Percentiles rank a stretch among this genome's conserved stretches.
These are phyloP conservation scores for Chrysanthemum lavandulifolium DNA, from an alignment of 129 eudicot genomes.

Conservation along the genomic window DNA sequence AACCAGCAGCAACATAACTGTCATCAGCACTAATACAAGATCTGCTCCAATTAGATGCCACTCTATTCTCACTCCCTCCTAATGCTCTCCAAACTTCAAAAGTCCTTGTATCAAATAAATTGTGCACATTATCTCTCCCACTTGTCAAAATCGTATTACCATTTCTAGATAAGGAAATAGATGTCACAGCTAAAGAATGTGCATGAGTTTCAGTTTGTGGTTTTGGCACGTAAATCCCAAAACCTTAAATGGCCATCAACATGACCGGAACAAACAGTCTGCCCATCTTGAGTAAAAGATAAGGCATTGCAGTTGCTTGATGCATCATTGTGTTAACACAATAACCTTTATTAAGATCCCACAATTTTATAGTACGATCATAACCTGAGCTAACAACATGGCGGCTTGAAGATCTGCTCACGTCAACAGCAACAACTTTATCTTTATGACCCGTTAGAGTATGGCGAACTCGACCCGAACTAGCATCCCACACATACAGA, in stretches of 20 bases:
- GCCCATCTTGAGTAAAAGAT: slow-evolving; percentile 78
- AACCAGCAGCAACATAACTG: slow-evolving; percentile 87
- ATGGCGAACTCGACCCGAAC: slow-evolving; percentile 71
- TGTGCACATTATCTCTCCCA: slow-evolving; percentile 91
- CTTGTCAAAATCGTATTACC: slow-evolving; percentile 80
- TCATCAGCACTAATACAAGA: slow-evolving; percentile 95
- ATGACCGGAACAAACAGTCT: slow-evolving; percentile 89
- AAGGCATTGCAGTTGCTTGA: slow-evolving; percentile 81
- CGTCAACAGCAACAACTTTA: slow-evolving; percentile 93
- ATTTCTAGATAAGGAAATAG: slow-evolving; percentile 73
- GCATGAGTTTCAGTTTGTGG: slow-evolving; percentile 82
- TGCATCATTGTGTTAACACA: slow-evolving; percentile 70
- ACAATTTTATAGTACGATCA: slow-evolving; percentile 86
- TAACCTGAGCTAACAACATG: slow-evolving; percentile 85
- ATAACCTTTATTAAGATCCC: slow-evolving; percentile 93
- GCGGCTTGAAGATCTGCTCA: slow-evolving; percentile 65
- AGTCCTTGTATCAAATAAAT: slow-evolving; percentile 71
- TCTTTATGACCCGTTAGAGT: slow-evolving; percentile 91
- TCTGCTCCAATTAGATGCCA: slow-evolving; percentile 96
- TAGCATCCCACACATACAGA: slow-evolving; percentile 77
- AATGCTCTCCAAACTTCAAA: slow-evolving; percentile 76
- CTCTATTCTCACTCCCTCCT: slow-evolving; percentile 72
- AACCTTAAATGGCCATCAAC: slow-evolving; percentile 81
- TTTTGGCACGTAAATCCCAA: slow-evolving; percentile 86
- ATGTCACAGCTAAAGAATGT: slow-evolving; percentile 75